phyloP scores from a whole-genome alignment of 2,329 filamentous ascomycete genomes.

The Stagonosporopsis vannaccii region DNA sequence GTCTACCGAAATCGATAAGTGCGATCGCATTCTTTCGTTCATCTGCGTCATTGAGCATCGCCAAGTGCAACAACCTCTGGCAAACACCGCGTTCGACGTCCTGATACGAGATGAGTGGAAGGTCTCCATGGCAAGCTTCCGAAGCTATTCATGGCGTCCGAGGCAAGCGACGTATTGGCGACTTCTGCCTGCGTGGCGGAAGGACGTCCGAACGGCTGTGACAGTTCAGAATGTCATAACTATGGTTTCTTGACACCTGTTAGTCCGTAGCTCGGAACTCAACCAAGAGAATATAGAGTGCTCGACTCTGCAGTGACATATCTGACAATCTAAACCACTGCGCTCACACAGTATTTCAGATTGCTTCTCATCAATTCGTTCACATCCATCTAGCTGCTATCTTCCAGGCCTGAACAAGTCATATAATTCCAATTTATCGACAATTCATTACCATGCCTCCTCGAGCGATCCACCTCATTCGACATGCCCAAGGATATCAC shows the following conservation, averaged over 20 bases:
- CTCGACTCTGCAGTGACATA: not conserved
- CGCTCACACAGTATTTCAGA: no score
- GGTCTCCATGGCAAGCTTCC: not conserved
- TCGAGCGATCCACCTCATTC: conserved; percentile 59
- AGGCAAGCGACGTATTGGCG: no score
- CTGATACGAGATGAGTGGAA: not conserved
- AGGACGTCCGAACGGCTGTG: not conserved
- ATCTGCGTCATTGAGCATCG: not conserved
- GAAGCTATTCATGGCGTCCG: no score
- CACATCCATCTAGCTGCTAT: no score
- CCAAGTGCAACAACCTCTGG: not conserved
- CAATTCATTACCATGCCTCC: conserved; percentile 19
- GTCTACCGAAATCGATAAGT: not conserved
- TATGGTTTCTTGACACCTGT: not conserved
- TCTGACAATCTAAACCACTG: not conserved
- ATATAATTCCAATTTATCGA: not conserved
- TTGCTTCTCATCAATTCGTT: no score
- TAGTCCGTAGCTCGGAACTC: not conserved
- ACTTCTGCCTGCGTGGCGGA: not conserved
- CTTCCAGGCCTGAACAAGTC: no score
- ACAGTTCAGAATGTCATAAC: not conserved
- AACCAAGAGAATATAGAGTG: not conserved
- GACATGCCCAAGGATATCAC: conserved; percentile 78
- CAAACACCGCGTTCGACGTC: not conserved
- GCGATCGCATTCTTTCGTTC: not conserved